Conservation (phyloP, 2,329 filamentous ascomycete species). For the Penicillium sp. region DNA sequence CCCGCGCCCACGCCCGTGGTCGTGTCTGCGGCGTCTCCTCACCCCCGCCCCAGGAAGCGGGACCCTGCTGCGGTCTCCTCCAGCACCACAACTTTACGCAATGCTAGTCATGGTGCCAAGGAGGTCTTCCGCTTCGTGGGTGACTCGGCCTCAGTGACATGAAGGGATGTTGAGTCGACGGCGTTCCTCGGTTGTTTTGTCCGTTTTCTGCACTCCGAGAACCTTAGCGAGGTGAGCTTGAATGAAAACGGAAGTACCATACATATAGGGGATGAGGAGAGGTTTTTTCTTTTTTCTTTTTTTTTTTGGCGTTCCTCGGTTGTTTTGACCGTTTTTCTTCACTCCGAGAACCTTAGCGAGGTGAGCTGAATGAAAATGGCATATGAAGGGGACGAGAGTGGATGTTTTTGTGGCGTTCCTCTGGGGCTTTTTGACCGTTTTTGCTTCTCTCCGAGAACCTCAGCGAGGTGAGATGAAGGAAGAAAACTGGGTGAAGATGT, state of each 20-base stretch:
- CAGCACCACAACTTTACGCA: too few species aligned
- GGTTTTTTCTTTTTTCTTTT: too few species aligned
- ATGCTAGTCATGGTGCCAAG: too few species aligned
- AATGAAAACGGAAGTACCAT: background rate
- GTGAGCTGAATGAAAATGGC: conserved; percentile 1
- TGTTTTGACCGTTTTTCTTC: conserved; percentile 1
- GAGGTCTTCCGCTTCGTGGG: too few species aligned
- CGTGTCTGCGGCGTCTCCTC: too few species aligned
- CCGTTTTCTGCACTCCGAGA: background rate
- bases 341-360: background rate
- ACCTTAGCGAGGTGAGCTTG: conserved; percentile 1
- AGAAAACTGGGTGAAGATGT: background rate
- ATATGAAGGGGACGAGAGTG: background rate
- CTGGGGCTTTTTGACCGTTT: background rate
- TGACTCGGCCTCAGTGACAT: too few species aligned
- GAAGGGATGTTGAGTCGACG: too few species aligned
- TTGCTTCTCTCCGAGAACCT: conserved; percentile 5
- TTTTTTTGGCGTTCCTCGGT: background rate
- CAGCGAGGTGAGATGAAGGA: background rate
- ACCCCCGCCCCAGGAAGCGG: too few species aligned
- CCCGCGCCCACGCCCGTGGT: too few species aligned
- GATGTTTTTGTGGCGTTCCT: background rate
- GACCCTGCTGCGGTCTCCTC: too few species aligned
- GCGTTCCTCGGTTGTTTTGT: too few species aligned
- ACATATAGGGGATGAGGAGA: background rate